Percentiles rank a stretch among this genome's conserved stretches.
These are phyloP conservation scores for Straminergon stramineum DNA, from an alignment of 225 moss, liverwort and hornwort species.

Conservation along the genomic window DNA sequence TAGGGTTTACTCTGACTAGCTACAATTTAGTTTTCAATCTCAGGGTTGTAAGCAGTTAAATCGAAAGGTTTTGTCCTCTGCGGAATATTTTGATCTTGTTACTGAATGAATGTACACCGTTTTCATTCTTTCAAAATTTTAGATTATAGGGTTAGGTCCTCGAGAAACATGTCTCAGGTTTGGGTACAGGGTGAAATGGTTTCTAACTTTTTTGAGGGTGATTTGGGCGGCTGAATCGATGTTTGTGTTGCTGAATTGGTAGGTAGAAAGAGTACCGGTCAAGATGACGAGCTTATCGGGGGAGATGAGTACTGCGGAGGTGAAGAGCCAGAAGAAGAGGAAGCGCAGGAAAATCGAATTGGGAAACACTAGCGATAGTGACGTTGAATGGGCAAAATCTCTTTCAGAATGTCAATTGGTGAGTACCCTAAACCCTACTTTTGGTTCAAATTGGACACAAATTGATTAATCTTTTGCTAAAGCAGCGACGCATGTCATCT, in stretches of 20 bases:
- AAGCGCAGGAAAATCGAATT: constrained; percentile 18
- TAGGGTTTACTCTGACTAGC: not conserved
- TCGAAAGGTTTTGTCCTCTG: too few relatives aligned
- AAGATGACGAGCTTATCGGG: not conserved
- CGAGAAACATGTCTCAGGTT: not conserved
- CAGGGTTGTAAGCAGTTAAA: not conserved
- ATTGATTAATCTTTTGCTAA: not conserved
- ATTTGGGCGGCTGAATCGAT: not conserved
- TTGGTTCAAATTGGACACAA: not conserved
- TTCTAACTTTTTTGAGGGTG: not conserved
- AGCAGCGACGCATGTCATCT: not conserved
- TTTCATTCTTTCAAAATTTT: too few relatives aligned
- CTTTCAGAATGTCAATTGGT: constrained; percentile 29
- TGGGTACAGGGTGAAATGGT: not conserved
- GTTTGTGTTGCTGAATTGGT: not conserved
- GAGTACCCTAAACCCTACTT: not conserved
- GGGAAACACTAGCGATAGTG: not conserved
- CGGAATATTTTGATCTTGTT: not conserved
- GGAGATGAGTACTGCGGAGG: not conserved
- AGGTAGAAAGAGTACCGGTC: not conserved
- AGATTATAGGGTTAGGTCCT: not conserved
- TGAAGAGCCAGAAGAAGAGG: constrained; percentile 4
- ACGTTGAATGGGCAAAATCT: constrained; percentile 17
- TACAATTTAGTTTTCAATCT: not conserved
- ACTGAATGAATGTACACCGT: not conserved